phyloP scores from a whole-genome alignment of 2,329 filamentous ascomycete genomes.

The Colletotrichum plurivorum region DNA sequence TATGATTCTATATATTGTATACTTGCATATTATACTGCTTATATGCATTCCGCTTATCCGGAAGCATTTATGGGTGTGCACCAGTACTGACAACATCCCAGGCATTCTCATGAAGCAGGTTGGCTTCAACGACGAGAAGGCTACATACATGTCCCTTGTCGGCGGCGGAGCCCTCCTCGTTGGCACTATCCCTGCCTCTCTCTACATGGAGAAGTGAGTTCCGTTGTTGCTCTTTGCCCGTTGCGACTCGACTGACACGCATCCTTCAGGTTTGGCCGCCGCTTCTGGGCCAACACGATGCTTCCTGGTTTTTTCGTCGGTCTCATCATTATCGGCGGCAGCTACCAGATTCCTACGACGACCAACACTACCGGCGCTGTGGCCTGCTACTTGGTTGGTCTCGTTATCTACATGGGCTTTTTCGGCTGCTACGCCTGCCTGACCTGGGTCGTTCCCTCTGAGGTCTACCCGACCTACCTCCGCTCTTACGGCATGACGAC shows the following conservation, averaged over 20 bases:
- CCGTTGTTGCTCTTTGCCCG: not conserved
- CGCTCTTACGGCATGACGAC: slow-evolving; percentile 82
- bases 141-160: slow-evolving; percentile 83
- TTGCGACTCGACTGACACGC: not conserved
- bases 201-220: slow-evolving; percentile 74
- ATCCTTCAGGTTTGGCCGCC: slow-evolving; percentile 68
- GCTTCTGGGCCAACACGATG: slow-evolving; percentile 82
- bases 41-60: not conserved
- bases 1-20: no score
- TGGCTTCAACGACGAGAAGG: slow-evolving; percentile 72
- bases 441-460: slow-evolving; percentile 77
- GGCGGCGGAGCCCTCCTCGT: slow-evolving; percentile 77
- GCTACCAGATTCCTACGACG: slow-evolving; percentile 68
- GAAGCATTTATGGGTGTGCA: not conserved
- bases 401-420: slow-evolving; percentile 78
- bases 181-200: slow-evolving; percentile 77
- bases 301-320: slow-evolving; percentile 80
- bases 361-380: slow-evolving; percentile 63
- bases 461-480: slow-evolving; percentile 81
- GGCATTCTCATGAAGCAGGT: slow-evolving; percentile 74
- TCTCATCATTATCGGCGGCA: slow-evolving; percentile 75
- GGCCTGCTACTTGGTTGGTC: slow-evolving; percentile 76
- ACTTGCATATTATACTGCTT: no score
- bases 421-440: slow-evolving; percentile 76
- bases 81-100: not conserved